Percentiles rank a stretch among this genome's conserved stretches.
Conservation (phyloP, 148 eudicot genomes). For the Cornus controversa region DNA sequence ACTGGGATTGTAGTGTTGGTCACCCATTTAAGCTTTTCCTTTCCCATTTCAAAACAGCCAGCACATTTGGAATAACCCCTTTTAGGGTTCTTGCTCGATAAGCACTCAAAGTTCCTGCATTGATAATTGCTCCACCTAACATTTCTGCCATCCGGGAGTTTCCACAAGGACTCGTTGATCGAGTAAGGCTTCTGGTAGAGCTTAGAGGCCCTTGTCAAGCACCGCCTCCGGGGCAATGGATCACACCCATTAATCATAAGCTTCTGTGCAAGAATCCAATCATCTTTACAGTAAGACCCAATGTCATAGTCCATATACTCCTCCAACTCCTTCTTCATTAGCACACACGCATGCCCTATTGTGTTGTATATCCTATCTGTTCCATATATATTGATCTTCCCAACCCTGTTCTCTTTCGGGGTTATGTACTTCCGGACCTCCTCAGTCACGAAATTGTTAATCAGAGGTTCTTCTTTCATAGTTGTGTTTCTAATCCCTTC, state of each 20-base stretch:
- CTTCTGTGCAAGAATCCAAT: slow-evolving; percentile 88
- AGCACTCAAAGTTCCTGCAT: slow-evolving; percentile 71
- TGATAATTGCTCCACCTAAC: slow-evolving; percentile 85
- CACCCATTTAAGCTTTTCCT: slow-evolving; percentile 85
- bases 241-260: slow-evolving; percentile 92
- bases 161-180: slow-evolving; percentile 90
- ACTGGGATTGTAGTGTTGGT: slow-evolving; percentile 37
- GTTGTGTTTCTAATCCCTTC: slow-evolving; percentile 43
- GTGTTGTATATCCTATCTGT: slow-evolving; percentile 64
- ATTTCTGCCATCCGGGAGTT: slow-evolving; percentile 71
- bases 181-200: slow-evolving; percentile 71
- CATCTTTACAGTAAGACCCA: slow-evolving; percentile 90
- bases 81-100: slow-evolving; percentile 75
- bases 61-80: slow-evolving; percentile 72
- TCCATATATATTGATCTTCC: slow-evolving; percentile 67
- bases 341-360: slow-evolving; percentile 88
- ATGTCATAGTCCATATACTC: slow-evolving; percentile 93
- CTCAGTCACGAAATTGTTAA: slow-evolving; percentile 70
- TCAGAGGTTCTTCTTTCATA: slow-evolving; percentile 72
- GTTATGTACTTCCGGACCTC: slow-evolving; percentile 95
- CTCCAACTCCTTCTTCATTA: slow-evolving; percentile 78
- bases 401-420: slow-evolving; percentile 74
- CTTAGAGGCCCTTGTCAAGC: slow-evolving; percentile 89
- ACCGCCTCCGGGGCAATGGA: slow-evolving; percentile 90
- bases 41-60: slow-evolving; percentile 91